phyloP scores from a whole-genome alignment of 176 grass and related monocot species.

The Aegilops tauschii region DNA sequence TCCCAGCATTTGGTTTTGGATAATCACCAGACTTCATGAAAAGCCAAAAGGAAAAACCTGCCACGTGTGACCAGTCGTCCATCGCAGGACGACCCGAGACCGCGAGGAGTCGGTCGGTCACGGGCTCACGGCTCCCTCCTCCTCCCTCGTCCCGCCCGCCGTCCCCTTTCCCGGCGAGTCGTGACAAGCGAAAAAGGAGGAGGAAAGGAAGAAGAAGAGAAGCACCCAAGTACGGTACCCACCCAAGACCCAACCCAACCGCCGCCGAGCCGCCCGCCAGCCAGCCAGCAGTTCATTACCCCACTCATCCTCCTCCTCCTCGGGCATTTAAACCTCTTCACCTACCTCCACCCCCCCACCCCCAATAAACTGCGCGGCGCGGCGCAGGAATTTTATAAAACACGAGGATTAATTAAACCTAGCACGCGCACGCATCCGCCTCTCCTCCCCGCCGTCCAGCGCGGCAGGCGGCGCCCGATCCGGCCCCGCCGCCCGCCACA shows the following conservation, averaged over 20 bases:
- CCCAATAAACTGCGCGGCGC: slow-evolving; percentile 11
- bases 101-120: not conserved
- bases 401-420: not conserved
- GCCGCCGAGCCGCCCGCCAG: slow-evolving; percentile 20
- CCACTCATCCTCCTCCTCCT: not conserved
- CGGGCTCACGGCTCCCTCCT: not conserved
- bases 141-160: not conserved
- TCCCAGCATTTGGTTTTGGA: not conserved
- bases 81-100: not conserved
- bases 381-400: not conserved
- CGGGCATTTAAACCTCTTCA: slow-evolving; percentile 44
- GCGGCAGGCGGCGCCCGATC: slow-evolving; percentile 30
- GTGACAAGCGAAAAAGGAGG: not conserved
- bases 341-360: not conserved
- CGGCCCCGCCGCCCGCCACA: slow-evolving; percentile 8
- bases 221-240: not conserved
- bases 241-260: not conserved
- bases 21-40: too few species aligned
- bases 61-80: not conserved
- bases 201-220: not conserved
- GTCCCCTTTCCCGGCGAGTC: not conserved
- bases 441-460: slow-evolving; percentile 39
- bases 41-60: not conserved
- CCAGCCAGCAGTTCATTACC: slow-evolving; percentile 1
- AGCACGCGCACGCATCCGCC: not conserved